Evolutionary conservation across 164 flowering plant genomes (phyloP), one percentile per base, ranked within the genome.

Genomic region (Protea cynaroides): DNA sequence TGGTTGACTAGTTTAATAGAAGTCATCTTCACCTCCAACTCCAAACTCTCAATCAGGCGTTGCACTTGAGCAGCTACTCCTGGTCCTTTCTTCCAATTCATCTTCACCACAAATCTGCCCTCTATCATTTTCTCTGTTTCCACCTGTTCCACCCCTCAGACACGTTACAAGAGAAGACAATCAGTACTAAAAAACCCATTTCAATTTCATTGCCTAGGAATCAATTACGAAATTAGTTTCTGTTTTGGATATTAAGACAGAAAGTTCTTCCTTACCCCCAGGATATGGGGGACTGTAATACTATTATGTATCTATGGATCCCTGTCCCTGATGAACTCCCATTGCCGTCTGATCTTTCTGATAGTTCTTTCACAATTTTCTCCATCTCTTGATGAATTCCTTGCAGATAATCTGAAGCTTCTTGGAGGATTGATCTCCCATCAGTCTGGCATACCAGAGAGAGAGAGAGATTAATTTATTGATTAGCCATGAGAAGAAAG

Each of bases 401-500:
- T 22, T 50, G 56, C 11, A 73, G 19, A 68, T 73, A 73, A 5
- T 61, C 53, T 34, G 69, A 34, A n/a, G 72, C 76, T 36, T 69
- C 76, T 25, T 69, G 73, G 43, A 73, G 19, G 4, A 73, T 63
- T 8, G 76, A 73, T 46, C 76, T 74, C 37, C 66, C 69, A 22
- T 74, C 76, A 73, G 69, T 74, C 76, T 74, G 64, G 1, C 46
- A 40, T 8, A 12, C 4, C 13, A 8, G 46, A 3, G 34, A 29
- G 34, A 29, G 34, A 3, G 5, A 2, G 34, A 29, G 34, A 29
- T 0, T 3, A 29, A 29, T 29, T 0, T 29, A 29, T 29, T 29
- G 14, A 40, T 3, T 12, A 40, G 14, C 46, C 46, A 40, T 29
- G 34, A 2, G 34, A 3, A 29, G 34, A 29, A 29, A 40, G 46